phyloP scores from a whole-genome alignment of 2,329 filamentous ascomycete genomes.

The Coniochaeta sp. region DNA sequence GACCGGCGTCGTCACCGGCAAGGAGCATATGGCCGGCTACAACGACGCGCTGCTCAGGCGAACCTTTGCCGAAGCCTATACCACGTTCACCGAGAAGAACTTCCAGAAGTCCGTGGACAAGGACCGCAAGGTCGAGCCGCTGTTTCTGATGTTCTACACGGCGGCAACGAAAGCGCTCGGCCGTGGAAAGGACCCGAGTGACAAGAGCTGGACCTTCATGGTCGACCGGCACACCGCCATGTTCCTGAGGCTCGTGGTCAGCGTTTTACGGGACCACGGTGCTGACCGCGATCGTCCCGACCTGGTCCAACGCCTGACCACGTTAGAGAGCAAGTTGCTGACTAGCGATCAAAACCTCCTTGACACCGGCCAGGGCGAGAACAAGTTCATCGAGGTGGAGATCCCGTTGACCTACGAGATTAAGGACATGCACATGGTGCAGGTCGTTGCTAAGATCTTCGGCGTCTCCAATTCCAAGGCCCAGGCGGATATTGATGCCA shows the following conservation, averaged over 20 bases:
- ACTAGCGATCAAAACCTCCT: conserved; percentile 88
- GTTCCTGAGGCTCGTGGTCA: conserved; percentile 80
- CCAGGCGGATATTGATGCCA: conserved; percentile 78
- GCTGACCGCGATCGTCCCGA: conserved; percentile 82
- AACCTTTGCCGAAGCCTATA: conserved; percentile 91
- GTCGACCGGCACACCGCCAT: conserved; percentile 92
- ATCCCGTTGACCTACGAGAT: conserved; percentile 84
- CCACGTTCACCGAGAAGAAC: conserved; percentile 79
- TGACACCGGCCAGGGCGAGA: conserved; percentile 49
- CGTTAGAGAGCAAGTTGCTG: conserved; percentile 86
- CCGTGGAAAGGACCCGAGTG: conserved; percentile 63
- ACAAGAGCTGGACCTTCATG: conserved; percentile 85
- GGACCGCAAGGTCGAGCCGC: conserved; percentile 83
- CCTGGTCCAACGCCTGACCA: conserved; percentile 68
- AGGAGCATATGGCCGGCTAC: conserved; percentile 79
- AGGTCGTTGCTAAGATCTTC: conserved; percentile 81
- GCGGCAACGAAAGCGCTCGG: conserved; percentile 84
- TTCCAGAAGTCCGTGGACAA: conserved; percentile 92
- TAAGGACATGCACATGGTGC: conserved; percentile 93
- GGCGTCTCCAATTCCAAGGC: conserved; percentile 70
- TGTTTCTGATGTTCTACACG: conserved; percentile 94
- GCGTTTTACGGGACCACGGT: conserved; percentile 74
- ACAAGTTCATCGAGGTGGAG: conserved; percentile 70
- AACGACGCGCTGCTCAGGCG: conserved; percentile 86
- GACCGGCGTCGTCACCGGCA: conserved; percentile 72